phyloP scores from a whole-genome alignment of 202 grass and related monocot species.

The Saccharum hybrid region DNA sequence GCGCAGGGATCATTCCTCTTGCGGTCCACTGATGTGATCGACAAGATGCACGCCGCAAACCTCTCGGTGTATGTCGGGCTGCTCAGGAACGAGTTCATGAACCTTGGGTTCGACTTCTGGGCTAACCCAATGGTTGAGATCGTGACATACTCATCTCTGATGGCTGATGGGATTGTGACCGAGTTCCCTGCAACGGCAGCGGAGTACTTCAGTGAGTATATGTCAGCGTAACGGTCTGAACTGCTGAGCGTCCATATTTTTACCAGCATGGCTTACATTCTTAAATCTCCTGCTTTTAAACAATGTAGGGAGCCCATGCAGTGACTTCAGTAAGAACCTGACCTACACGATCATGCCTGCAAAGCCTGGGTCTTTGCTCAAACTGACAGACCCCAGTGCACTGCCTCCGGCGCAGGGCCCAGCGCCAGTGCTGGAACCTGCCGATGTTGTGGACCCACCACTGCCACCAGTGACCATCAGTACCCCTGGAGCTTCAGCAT shows the following conservation, averaged over 20 bases:
- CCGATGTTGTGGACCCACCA: conserved; percentile 73
- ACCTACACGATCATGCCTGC: conserved; percentile 70
- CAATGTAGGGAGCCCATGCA: conserved; percentile 80
- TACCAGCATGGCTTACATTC: background rate
- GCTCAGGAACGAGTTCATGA: conserved; percentile 83
- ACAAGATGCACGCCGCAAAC: conserved; percentile 60
- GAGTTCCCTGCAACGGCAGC: conserved; percentile 79
- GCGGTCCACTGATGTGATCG: conserved; percentile 64
- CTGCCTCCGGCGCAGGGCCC: conserved; percentile 65
- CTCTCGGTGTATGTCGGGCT: conserved; percentile 58
- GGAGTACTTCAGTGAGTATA: conserved; percentile 77
- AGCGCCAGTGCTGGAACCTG: conserved; percentile 63
- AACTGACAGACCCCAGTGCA: conserved; percentile 41
- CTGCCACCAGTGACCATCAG: conserved; percentile 59
- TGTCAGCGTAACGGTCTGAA: background rate
- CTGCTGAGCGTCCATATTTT: background rate
- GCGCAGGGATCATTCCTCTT: conserved; percentile 67
- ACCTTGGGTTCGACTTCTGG: conserved; percentile 79
- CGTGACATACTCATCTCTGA: conserved; percentile 53
- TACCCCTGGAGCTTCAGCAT: background rate
- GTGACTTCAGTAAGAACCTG: conserved; percentile 61
- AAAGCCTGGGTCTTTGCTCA: conserved; percentile 61
- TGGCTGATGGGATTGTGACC: conserved; percentile 66
- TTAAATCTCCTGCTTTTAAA: background rate
- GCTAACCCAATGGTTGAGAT: conserved; percentile 84